phyloP scores from a whole-genome alignment of 768 basidiomycete genomes.

The Lactarius sanguifluus region DNA sequence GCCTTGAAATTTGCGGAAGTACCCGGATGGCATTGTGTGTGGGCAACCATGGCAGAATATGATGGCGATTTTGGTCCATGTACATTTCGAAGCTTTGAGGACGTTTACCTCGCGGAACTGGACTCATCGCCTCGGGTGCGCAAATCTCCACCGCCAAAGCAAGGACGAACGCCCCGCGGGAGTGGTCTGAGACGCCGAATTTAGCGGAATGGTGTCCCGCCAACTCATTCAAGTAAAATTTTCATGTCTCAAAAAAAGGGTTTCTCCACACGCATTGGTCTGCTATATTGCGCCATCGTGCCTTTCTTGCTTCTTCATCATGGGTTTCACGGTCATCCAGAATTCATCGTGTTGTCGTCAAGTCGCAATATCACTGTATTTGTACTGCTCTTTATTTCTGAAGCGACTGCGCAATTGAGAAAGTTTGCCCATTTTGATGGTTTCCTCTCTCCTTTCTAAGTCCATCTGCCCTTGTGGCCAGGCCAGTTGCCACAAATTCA shows the following conservation, averaged over 20 bases:
- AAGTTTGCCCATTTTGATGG: background rate
- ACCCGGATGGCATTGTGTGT: constrained; percentile 61
- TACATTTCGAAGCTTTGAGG: constrained; percentile 33
- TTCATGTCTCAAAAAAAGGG: constrained; percentile 1
- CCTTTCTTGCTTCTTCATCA: constrained; percentile 4
- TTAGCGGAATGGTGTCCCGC: background rate
- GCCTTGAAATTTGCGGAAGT: constrained; percentile 56
- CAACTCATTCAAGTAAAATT: background rate
- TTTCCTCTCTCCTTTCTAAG: background rate
- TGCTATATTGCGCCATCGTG: background rate
- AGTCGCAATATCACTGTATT: constrained; percentile 24
- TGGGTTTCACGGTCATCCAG: background rate
- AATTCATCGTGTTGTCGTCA: background rate
- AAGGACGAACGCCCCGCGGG: constrained; percentile 10
- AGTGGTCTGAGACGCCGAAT: background rate
- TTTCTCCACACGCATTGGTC: constrained; percentile 1
- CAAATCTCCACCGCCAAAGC: constrained; percentile 13
- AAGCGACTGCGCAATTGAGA: background rate
- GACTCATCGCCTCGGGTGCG: constrained; percentile 14
- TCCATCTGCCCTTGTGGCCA: background rate
- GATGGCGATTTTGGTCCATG: constrained; percentile 43
- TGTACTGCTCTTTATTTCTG: constrained; percentile 18
- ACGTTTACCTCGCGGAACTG: constrained; percentile 49
- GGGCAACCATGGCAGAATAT: constrained; percentile 58
- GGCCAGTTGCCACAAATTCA: background rate